These are phyloP conservation scores for Pseudogymnoascus destructans DNA, from an alignment of 2,329 filamentous ascomycete species.

Conservation along the genomic window DNA sequence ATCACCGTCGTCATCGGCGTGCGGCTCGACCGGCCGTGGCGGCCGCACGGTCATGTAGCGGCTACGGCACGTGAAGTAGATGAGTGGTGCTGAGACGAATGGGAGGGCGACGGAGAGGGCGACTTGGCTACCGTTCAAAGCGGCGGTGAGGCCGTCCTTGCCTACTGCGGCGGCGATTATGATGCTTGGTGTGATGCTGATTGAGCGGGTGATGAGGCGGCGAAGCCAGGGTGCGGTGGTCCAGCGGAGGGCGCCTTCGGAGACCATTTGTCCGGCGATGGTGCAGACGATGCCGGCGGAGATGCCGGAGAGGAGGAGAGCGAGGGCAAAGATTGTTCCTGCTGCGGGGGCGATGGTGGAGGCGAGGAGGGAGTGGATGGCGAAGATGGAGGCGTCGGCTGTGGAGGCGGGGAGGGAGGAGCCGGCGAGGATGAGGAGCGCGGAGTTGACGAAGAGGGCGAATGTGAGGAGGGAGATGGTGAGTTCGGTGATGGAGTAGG, in stretches of 20 bases:
- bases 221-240: constrained; percentile 64
- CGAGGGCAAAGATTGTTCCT: constrained; percentile 72
- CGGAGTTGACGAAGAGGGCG: constrained; percentile 71
- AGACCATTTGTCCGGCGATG: constrained; percentile 80
- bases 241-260: constrained; percentile 70
- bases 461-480: constrained; percentile 65
- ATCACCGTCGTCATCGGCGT: constrained; percentile 22
- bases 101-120: constrained; percentile 66
- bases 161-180: constrained; percentile 73
- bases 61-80: constrained; percentile 71
- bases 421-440: constrained; percentile 72
- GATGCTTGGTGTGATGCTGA: constrained; percentile 72
- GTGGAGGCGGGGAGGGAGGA: constrained; percentile 54
- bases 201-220: constrained; percentile 60
- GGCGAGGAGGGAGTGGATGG: constrained; percentile 63
- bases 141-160: constrained; percentile 52
- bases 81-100: constrained; percentile 68
- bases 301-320: constrained; percentile 65
- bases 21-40: constrained; percentile 28
- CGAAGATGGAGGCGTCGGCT: constrained; percentile 63
- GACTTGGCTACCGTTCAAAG: constrained; percentile 66
- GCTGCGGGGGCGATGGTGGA: constrained; percentile 58
- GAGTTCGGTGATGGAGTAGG: constrained; percentile 59
- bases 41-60: constrained; percentile 64
- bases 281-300: constrained; percentile 81